phyloP scores from a whole-genome alignment of 768 basidiomycete genomes.

The Ramaria rubella region DNA sequence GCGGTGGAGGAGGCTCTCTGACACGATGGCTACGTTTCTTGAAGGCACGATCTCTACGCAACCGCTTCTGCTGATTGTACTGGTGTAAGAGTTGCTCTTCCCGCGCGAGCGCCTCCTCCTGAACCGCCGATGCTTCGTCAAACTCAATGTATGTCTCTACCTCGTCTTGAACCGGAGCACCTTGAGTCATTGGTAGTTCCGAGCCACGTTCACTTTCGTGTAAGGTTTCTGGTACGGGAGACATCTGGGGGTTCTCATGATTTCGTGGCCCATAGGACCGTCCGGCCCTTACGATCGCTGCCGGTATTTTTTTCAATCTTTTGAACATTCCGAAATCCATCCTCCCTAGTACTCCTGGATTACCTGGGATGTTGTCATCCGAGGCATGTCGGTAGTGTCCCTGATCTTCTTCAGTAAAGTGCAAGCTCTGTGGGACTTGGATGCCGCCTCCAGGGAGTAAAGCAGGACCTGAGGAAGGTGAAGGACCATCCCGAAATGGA shows the following conservation, averaged over 20 bases:
- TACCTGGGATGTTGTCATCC: neutral
- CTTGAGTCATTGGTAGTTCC: neutral
- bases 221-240: neutral
- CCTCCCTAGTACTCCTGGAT: neutral
- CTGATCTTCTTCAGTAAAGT: neutral
- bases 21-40: neutral
- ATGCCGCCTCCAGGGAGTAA: neutral
- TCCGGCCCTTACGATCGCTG: neutral
- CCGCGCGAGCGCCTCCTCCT: neutral
- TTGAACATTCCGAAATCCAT: neutral
- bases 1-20: neutral
- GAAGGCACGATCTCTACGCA: neutral
- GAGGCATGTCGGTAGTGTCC: neutral
- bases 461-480: neutral
- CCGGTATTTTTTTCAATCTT: constrained; percentile 2
- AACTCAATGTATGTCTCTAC: neutral
- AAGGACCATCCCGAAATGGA: neutral
- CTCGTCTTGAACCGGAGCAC: neutral
- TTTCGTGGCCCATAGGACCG: neutral
- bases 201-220: neutral
- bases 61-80: neutral
- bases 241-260: neutral
- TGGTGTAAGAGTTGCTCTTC: neutral
- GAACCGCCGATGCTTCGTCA: too few relatives aligned
- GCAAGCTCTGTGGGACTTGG: neutral